Conservation (phyloP, 768 basidiomycete species). For the Crepidotus variabilis region DNA sequence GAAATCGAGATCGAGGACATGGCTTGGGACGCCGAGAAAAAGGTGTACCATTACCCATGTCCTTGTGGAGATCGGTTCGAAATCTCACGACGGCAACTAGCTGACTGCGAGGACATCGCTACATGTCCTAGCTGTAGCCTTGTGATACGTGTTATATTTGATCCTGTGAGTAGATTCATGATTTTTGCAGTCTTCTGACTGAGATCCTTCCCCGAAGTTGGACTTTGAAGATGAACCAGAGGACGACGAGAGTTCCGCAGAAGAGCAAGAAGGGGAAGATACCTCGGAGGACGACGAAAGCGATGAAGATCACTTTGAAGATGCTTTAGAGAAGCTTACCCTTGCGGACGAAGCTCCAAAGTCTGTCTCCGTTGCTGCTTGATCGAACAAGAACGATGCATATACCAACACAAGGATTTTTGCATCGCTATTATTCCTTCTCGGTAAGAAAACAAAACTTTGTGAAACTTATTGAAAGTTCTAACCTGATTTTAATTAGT, state of each 20-base stretch:
- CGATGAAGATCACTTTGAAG: slow-evolving; percentile 50
- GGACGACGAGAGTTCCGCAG: slow-evolving; percentile 45
- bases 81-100: slow-evolving; percentile 81
- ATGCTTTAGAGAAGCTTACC: slow-evolving; percentile 63
- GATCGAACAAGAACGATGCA: not conserved
- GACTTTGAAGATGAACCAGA: slow-evolving; percentile 78
- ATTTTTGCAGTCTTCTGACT: slow-evolving; percentile 6
- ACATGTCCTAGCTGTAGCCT: slow-evolving; percentile 96
- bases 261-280: slow-evolving; percentile 33
- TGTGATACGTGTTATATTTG: slow-evolving; percentile 88
- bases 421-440: no score
- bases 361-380: slow-evolving; percentile 24
- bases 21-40: slow-evolving; percentile 79
- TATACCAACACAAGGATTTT: no score
- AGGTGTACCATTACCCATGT: slow-evolving; percentile 94
- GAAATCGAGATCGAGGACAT: slow-evolving; percentile 98
- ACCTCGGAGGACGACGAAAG: slow-evolving; percentile 24
- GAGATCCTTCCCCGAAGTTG: slow-evolving; percentile 40
- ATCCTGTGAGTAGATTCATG: slow-evolving; percentile 66
- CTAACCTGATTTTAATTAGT: no score
- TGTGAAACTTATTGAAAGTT: no score
- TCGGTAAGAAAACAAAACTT: no score
- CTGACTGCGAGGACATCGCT: slow-evolving; percentile 89
- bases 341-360: slow-evolving; percentile 33
- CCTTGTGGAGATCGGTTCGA: slow-evolving; percentile 99